These are phyloP conservation scores for Gnomoniopsis smithogilvyi DNA, from an alignment of 2,329 filamentous ascomycete species.

Conservation along the genomic window DNA sequence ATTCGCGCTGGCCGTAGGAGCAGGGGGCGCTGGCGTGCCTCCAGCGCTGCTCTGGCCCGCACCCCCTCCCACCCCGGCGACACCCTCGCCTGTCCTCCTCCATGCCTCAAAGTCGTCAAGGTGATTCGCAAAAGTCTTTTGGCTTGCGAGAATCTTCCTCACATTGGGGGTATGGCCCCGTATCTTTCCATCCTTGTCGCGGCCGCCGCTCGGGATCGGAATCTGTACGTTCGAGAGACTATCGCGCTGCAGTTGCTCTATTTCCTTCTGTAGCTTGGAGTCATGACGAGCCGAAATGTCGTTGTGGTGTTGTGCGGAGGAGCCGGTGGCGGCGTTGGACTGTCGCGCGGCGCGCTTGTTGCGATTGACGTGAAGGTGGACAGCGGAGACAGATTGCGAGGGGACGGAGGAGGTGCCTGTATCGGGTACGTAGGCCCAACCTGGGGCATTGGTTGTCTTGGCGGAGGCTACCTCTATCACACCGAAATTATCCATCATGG, in stretches of 20 bases:
- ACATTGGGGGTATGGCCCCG: slow-evolving; percentile 58
- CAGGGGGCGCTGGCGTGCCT: slow-evolving; percentile 16
- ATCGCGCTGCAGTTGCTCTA: slow-evolving; percentile 80
- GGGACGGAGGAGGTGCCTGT: slow-evolving; percentile 55
- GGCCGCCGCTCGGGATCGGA: slow-evolving; percentile 56
- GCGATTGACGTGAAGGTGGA: slow-evolving; percentile 43
- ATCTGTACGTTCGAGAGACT: slow-evolving; percentile 72
- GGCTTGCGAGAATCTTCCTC: slow-evolving; percentile 73
- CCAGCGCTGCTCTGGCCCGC: slow-evolving; percentile 22
- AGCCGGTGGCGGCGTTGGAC: slow-evolving; percentile 47
- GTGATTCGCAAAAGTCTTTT: slow-evolving; percentile 82
- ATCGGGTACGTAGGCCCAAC: slow-evolving; percentile 91
- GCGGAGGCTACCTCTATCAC: slow-evolving; percentile 79
- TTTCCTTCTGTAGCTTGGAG: slow-evolving; percentile 74
- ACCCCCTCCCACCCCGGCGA: slow-evolving; percentile 29
- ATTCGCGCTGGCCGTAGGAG: not conserved
- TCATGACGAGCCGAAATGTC: slow-evolving; percentile 81
- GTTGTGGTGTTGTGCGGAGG: slow-evolving; percentile 47
- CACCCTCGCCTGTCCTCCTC: slow-evolving; percentile 33
- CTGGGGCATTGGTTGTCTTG: slow-evolving; percentile 69
- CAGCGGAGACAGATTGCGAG: slow-evolving; percentile 30
- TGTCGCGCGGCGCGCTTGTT: slow-evolving; percentile 71
- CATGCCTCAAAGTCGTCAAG: slow-evolving; percentile 72
- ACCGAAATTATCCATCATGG: slow-evolving; percentile 63
- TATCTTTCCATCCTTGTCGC: slow-evolving; percentile 41